Percentiles rank a stretch among this genome's conserved stretches.
phyloP scores from a whole-genome alignment of 495 filamentous ascomycete species.

The Trichoderma asperelloides region DNA sequence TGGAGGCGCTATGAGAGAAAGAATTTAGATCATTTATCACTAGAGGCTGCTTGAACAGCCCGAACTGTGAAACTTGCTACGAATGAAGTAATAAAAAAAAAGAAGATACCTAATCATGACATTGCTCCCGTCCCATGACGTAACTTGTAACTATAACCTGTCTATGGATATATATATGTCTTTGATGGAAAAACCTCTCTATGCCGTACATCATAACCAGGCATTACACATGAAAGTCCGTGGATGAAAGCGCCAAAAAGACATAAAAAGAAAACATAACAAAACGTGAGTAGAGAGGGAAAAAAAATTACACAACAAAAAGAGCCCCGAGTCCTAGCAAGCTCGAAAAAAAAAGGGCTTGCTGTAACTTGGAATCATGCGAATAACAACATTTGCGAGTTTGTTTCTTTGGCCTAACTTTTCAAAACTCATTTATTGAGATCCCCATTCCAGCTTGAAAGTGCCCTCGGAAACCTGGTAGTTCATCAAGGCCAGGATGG shows the following conservation, averaged over 20 bases:
- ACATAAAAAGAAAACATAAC: neutral
- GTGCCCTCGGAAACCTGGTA: conserved; percentile 68
- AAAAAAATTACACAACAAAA: neutral
- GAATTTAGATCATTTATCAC: conserved; percentile 9
- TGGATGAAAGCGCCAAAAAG: conserved; percentile 13
- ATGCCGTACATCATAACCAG: neutral
- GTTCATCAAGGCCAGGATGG: conserved; percentile 55
- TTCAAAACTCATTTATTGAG: conserved; percentile 36
- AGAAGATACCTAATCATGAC: conserved; percentile 8
- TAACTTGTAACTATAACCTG: neutral
- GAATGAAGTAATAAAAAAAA: conserved; percentile 14
- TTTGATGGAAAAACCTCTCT: neutral
- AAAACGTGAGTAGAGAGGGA: neutral
- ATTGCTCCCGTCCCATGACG: neutral
- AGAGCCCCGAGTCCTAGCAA: neutral
- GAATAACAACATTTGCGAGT: neutral
- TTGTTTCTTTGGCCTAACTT: neutral
- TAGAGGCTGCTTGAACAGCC: neutral
- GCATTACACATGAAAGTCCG: conserved; percentile 8
- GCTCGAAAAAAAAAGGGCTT: neutral
- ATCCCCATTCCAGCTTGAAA: conserved; percentile 74
- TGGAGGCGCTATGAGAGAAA: neutral
- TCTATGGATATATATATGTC: conserved; percentile 4
- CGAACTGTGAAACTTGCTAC: neutral
- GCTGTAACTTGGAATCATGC: neutral